These are phyloP conservation scores for Ambrosia hybrid DNA, from an alignment of 140 eudicot species.

Conservation along the genomic window DNA sequence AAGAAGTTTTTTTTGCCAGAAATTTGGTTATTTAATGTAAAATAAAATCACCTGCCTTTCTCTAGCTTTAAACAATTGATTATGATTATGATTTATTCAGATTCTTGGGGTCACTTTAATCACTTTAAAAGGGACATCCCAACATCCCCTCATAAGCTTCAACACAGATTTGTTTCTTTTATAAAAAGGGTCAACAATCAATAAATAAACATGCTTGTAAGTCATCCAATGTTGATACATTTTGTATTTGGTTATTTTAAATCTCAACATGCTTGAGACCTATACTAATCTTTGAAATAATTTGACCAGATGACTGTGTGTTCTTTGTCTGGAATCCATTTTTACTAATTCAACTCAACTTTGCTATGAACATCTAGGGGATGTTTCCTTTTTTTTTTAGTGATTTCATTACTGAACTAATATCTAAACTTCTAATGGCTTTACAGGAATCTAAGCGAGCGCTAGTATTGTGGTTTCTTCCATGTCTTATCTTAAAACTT, in stretches of 20 bases:
- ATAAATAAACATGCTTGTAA: background rate
- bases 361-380: no score
- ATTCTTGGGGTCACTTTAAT: background rate
- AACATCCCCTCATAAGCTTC: conserved; percentile 2
- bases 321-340: no score
- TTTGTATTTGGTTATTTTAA: background rate
- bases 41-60: background rate
- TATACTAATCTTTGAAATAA: background rate
- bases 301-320: no score
- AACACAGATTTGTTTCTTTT: background rate
- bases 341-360: no score
- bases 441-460: conserved; percentile 25
- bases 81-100: background rate
- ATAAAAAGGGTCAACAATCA: background rate
- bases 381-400: no score
- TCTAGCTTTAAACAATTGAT: conserved; percentile 10
- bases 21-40: background rate
- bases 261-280: background rate
- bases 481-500: conserved; percentile 60
- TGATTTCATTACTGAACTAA: no score
- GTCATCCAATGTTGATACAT: background rate
- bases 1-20: background rate
- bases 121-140: background rate
- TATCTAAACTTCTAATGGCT: background rate
- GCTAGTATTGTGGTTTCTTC: conserved; percentile 35